phyloP scores from a whole-genome alignment of 345 rosid species.

The Lenwebbia sp. region DNA sequence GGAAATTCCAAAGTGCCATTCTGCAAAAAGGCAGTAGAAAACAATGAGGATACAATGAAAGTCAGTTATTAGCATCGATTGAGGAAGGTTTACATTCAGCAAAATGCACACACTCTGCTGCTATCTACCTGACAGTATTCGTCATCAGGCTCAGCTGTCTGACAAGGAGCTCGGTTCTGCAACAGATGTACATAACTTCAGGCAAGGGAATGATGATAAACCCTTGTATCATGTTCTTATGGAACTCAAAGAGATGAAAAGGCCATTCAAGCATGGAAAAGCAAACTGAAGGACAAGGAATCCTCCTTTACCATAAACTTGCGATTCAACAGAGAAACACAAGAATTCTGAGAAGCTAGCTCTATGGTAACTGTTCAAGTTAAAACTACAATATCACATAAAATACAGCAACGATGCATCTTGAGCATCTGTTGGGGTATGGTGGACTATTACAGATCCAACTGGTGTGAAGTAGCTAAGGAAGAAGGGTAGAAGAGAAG shows the following conservation, averaged over 20 bases:
- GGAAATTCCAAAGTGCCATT: not conserved
- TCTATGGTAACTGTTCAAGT: not conserved
- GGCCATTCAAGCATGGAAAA: not conserved
- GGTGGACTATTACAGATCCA: not conserved
- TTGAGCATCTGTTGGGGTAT: not conserved
- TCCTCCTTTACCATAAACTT: not conserved
- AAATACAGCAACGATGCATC: not conserved
- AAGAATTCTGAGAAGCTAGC: not conserved
- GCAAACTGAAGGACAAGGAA: not conserved
- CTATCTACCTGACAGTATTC: slow-evolving; percentile 43
- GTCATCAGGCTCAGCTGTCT: slow-evolving; percentile 35
- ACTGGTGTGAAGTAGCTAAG: not conserved
- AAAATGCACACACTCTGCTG: not conserved
- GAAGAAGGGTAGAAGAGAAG: not conserved
- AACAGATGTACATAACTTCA: not conserved
- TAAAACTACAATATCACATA: not conserved
- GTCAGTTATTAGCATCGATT: not conserved
- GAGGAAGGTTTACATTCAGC: not conserved
- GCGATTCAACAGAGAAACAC: not conserved
- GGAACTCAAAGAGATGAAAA: not conserved
- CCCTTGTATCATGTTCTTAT: not conserved
- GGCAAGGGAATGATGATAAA: not conserved
- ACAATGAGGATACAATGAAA: not conserved
- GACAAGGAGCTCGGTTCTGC: slow-evolving; percentile 37
- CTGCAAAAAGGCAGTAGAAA: not conserved